Conservation (phyloP, 164 flowering plant genomes). For the Warburgia ugandensis region DNA sequence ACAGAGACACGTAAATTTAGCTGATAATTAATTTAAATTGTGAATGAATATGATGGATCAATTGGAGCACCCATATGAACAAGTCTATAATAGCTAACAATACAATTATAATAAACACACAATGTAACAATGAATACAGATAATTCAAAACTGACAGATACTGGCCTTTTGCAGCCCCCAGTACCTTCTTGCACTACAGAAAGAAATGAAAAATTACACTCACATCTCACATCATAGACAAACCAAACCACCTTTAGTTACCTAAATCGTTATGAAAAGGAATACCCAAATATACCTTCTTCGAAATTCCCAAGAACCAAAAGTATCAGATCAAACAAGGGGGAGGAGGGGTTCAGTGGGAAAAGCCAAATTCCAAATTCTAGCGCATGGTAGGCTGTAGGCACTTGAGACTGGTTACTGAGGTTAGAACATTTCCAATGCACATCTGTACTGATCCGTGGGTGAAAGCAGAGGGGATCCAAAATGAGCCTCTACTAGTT, state of each 20-base stretch:
- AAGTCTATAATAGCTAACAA: conserved; percentile 10
- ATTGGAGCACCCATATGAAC: too few species aligned
- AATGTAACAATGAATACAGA: conserved; percentile 18
- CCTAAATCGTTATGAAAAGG: neutral
- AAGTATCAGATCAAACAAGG: too few species aligned
- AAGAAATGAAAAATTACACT: conserved; percentile 1
- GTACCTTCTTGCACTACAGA: conserved; percentile 6
- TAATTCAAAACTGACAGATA: conserved; percentile 12
- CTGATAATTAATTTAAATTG: too few species aligned
- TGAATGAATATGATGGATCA: too few species aligned
- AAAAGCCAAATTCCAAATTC: neutral
- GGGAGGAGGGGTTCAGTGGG: too few species aligned
- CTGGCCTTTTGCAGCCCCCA: conserved; percentile 8
- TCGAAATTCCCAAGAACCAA: neutral
- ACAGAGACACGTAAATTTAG: too few species aligned
- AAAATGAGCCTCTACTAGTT: neutral
- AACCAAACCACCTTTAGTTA: conserved; percentile 4
- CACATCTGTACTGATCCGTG: neutral
- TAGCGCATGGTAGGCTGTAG: neutral
- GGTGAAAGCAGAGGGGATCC: neutral
- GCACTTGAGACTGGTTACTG: too few species aligned
- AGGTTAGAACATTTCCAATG: neutral
- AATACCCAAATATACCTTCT: neutral
- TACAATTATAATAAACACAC: conserved; percentile 6
- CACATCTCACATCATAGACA: conserved; percentile 8